Conservation (phyloP, 345 rosid genomes). For the Populus pruinosa region DNA sequence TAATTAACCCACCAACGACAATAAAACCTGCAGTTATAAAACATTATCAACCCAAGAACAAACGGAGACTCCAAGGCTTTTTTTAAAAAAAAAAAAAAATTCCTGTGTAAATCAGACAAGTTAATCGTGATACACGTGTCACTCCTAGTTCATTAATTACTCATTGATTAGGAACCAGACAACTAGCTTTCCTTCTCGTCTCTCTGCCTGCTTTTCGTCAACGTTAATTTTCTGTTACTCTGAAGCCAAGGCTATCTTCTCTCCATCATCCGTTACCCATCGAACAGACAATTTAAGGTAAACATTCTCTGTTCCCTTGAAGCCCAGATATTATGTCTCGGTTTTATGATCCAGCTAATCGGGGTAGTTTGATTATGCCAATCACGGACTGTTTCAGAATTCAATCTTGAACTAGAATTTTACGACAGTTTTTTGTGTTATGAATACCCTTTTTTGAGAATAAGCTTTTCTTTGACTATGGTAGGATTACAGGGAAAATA, state of each 20-base stretch:
- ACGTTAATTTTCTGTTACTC: neutral
- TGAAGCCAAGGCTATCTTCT: neutral
- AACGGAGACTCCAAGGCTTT: neutral
- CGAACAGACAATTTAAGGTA: neutral
- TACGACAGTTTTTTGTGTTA: neutral
- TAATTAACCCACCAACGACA: too few relatives aligned
- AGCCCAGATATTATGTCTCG: neutral
- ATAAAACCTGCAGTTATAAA: neutral
- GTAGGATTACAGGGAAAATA: neutral
- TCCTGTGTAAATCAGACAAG: neutral
- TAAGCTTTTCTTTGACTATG: neutral
- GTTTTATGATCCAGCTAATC: neutral
- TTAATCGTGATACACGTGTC: neutral
- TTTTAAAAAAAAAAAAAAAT: too few relatives aligned
- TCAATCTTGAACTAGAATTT: neutral
- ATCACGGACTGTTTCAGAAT: neutral
- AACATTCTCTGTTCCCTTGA: neutral
- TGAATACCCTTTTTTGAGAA: neutral
- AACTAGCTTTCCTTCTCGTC: neutral
- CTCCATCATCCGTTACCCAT: neutral
- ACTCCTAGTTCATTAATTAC: neutral
- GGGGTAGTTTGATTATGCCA: neutral
- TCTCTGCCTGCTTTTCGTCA: neutral
- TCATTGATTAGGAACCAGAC: slow-evolving; percentile 2
- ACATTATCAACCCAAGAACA: neutral